A percentile compares a stretch with the other conserved stretches of the same genome.
Evolutionary conservation across 2,329 filamentous ascomycete genomes (phyloP).

Genomic region (Fusarium sp.): DNA sequence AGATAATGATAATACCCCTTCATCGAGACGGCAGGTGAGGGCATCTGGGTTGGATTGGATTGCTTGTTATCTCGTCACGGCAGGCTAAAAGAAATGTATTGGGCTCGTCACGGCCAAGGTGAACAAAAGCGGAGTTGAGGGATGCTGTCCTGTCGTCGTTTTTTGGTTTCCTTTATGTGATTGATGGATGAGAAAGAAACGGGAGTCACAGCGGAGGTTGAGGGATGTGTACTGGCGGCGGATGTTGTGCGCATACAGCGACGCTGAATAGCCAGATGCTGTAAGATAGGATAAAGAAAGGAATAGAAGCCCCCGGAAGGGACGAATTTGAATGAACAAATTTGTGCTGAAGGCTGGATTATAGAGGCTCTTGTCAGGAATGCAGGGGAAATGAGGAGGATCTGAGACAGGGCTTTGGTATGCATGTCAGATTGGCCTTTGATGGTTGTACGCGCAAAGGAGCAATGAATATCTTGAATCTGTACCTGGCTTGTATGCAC

Average conservation of each 20-base stretch:
- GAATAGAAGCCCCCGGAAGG: conserved; percentile 32
- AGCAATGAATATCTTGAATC: conserved; percentile 23
- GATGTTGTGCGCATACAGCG: conserved; percentile 31
- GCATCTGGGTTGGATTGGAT: conserved; percentile 43
- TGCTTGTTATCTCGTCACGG: conserved; percentile 37
- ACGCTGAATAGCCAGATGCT: conserved; percentile 23
- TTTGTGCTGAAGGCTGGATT: conserved; percentile 15
- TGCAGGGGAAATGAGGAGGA: conserved; percentile 28
- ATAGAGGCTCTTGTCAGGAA: conserved; percentile 24
- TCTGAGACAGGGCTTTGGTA: conserved; percentile 26
- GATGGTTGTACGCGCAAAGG: neutral
- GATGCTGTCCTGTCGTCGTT: conserved; percentile 41
- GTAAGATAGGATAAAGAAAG: conserved; percentile 36
- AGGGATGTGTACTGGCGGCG: conserved; percentile 8
- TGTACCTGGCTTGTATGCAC: conserved; percentile 5
- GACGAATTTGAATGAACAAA: conserved; percentile 31
- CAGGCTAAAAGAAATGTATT: conserved; percentile 41
- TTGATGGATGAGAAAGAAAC: conserved; percentile 36
- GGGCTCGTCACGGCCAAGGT: conserved; percentile 41
- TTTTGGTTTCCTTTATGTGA: conserved; percentile 42
- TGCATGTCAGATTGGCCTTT: neutral
- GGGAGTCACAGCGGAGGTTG: conserved; percentile 11
- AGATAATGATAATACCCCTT: conserved; percentile 52
- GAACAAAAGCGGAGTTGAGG: conserved; percentile 43
- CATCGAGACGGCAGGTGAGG: conserved; percentile 46